Percentiles rank a stretch among this genome's conserved stretches.
These are phyloP conservation scores for Zoysia japonica DNA, from an alignment of 176 grass and related monocot species.

Conservation along the genomic window DNA sequence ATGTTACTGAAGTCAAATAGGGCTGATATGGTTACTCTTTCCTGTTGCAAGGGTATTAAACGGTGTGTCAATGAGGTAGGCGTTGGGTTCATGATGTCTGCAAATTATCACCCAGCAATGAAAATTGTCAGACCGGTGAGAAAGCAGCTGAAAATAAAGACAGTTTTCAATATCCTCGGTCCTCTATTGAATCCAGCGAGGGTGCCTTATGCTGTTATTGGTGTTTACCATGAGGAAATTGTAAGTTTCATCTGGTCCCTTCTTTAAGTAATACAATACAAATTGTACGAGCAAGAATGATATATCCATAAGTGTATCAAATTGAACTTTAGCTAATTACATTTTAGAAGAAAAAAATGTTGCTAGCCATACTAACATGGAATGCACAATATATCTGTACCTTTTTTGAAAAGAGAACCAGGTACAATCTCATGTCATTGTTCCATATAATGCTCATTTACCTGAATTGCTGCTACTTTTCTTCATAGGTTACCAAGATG, in stretches of 20 bases:
- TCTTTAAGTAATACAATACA: constrained; percentile 12
- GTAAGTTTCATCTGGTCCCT: constrained; percentile 55
- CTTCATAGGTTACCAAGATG: constrained; percentile 86
- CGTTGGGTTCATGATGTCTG: constrained; percentile 98
- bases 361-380: neutral
- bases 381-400: neutral
- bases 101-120: constrained; percentile 96
- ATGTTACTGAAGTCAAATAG: neutral
- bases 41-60: constrained; percentile 65
- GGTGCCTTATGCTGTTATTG: constrained; percentile 91
- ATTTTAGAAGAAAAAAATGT: constrained; percentile 4
- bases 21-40: constrained; percentile 24
- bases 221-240: constrained; percentile 90
- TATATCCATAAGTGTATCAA: neutral
- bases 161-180: constrained; percentile 93
- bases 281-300: constrained; percentile 9
- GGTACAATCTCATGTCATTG: neutral
- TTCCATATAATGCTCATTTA: constrained; percentile 9
- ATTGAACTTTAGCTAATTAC: constrained; percentile 4
- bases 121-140: constrained; percentile 89
- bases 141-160: constrained; percentile 95
- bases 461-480: neutral
- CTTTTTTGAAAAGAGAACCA: neutral
- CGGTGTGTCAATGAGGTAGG: constrained; percentile 76
- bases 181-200: constrained; percentile 93